Percentiles rank a stretch among this genome's conserved stretches.
Conservation (phyloP, 768 basidiomycete species). For the Rhizopogon vesiculosus region DNA sequence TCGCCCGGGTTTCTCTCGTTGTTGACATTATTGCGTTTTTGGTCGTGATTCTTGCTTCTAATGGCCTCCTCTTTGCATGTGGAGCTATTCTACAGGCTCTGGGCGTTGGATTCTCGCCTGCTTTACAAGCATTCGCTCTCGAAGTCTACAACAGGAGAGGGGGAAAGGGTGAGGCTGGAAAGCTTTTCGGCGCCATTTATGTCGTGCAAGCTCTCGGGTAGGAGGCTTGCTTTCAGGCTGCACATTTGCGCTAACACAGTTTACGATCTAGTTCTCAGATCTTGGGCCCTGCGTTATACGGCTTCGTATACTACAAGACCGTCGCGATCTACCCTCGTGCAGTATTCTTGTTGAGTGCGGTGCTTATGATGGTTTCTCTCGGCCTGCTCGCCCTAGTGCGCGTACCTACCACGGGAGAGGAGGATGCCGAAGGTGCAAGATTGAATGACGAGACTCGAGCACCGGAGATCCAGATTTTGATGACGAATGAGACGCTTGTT, state of each 20-base stretch:
- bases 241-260: neutral
- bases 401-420: slow-evolving; percentile 19
- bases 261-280: slow-evolving; percentile 49
- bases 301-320: slow-evolving; percentile 67
- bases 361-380: slow-evolving; percentile 36
- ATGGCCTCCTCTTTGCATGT: slow-evolving; percentile 46
- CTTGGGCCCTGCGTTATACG: slow-evolving; percentile 69
- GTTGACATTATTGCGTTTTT: slow-evolving; percentile 51
- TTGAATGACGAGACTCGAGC: neutral
- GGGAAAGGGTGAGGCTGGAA: slow-evolving; percentile 56
- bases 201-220: slow-evolving; percentile 69
- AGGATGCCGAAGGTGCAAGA: neutral
- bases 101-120: slow-evolving; percentile 60
- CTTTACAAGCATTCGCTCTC: slow-evolving; percentile 67
- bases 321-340: slow-evolving; percentile 65
- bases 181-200: slow-evolving; percentile 75
- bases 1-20: no score
- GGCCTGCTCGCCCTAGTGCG: slow-evolving; percentile 44
- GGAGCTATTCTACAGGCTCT: slow-evolving; percentile 48
- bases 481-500: no score
- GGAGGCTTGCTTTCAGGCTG: slow-evolving; percentile 8
- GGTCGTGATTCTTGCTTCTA: slow-evolving; percentile 43
- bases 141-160: slow-evolving; percentile 54
- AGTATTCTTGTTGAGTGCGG: slow-evolving; percentile 59
- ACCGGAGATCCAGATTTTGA: neutral